Base-by-base conservation (phyloP, 352 stramenopile genomes). In the Pythium grandisporangium region DNA sequence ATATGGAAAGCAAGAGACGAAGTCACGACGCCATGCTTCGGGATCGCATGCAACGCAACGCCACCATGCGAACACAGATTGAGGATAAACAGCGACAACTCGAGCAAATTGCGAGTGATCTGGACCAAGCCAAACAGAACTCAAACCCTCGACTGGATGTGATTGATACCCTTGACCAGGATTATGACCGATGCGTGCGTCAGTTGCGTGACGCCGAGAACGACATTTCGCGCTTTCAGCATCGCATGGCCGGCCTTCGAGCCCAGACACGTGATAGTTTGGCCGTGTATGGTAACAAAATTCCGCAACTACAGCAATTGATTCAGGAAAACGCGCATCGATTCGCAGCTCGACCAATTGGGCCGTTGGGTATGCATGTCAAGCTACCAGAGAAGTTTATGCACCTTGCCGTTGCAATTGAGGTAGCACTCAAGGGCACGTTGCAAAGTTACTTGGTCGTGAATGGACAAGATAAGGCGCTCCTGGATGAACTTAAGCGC, bases 401-500 rank as follows among this genome's bases (percentile, higher is more conserved):
- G 61, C 56, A 90, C 30, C 64, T 83, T 30, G 69, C 75, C 8
- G 51, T 84, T 17, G 73, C 75, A 2, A 84, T 88, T 20, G 78
- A 92, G 48, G 56, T 84, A 12, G 71, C 77, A 11, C 29, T 87
- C 25, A 89, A 88, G 42, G 73, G 77, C 27, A 75, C 68, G 14
- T 37, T 92, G 17, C 63, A 78, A 45, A 92, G 73, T 35, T 92
- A 86, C 33, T 52, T 92, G 14, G 75, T 92, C 8, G 70, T 75
- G 4, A 82, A 84, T 37, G 78, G 78, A 6, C 61, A 58, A 30
- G 78, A 92, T 51, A 92, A 92, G 51, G 71, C 70, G 1, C 19
- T 88, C 16, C 36, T 92, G 19, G 78, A 92, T 25, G 57, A 85
- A 5, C 45, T 92, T 30, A 92, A 89, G 53, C 66, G 70, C 5